Base-by-base conservation (phyloP, 106 monocot species). In the Apostasia shenzhenica region DNA sequence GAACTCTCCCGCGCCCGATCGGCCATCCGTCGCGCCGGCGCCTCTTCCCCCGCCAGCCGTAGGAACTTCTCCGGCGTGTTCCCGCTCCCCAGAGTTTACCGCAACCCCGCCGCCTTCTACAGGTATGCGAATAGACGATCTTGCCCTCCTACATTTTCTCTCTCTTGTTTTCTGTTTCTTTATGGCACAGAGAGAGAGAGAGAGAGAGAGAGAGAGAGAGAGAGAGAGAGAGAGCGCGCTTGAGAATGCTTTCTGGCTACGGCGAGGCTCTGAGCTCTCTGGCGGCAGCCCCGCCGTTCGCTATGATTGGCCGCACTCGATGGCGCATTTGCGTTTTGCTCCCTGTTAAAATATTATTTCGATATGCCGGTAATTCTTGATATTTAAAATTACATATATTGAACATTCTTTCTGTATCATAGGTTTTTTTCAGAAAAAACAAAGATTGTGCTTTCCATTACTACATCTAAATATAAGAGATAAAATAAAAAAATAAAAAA, bases 71-170 rank as follows among this genome's bases (percentile, higher is more conserved):
- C 47, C 53, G 59, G 14, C 70, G 43, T 5, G 70, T 55, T 49
- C 47, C 58, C 40, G 14, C 65, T 60, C n/a, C 14, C 78, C 5
- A 67, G 67, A 41, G 57, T 85, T 10, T 85, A 81, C 73, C 74
- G 85, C 14, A 85, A 81, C 68, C 49, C 81, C 42, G 70, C 74
- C 46, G 77, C 78, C 2, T 85, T 85, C 60, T 72, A 71, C 70
- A 59, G 55, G 84, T 85, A 41, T 10, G 67, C 2, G 42, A 54
- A 54, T 0, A 13, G 3, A 40, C 2, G 39, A 4, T 0, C 3
- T 10, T 14, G 10, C 2, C 5, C 53, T 51, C 1, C 51, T 41
- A 10, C 51, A 1, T 41, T 47, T 1, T 14, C 59, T 42, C 26
- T 13, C n/a, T 2, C 11, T 46, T 9, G 1, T 1, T 41, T 72